Evolutionary conservation across 352 stramenopile species (phyloP), one percentile per base, ranked within the genome.

Genomic region (Phytophthora cactorum): DNA sequence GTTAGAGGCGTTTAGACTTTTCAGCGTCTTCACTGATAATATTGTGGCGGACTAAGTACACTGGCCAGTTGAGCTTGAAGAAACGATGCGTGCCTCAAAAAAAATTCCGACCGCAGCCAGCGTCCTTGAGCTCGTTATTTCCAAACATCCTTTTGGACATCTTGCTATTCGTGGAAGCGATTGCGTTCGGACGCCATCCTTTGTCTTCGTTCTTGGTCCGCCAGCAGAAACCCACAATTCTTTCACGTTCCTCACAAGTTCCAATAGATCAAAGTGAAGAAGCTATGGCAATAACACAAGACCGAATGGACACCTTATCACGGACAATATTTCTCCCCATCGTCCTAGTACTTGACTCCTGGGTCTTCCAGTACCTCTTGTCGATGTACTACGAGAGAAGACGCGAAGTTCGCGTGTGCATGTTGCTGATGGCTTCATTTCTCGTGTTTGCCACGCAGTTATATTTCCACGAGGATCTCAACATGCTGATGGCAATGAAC

Each of bases 331-430:
- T 76, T 38, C 50, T 78, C 7, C 72, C 75, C 4, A 44, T 79
- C 31, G 60, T 79, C 15, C 59, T 82, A 5, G 43, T 79, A 2
- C 28, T 81, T 31, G 68, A 81, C 34, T 68, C 73, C 1, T 73
- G 68, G 32, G 45, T 78, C 9, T 82, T 79, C 38, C 72, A 17
- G 12, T 43, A 43, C 12, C 36, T 43, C 8, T 3, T 43, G 12
- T 43, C 36, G 36, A 10, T 43, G 8, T 43, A n/a, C 36, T 15
- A 17, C 36, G 36, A n/a, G 3, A 43, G 36, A 43, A 15, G 36
- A n/a, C 12, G 12, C 3, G 36, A 43, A 43, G n/a, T 43, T 11
- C 32, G 32, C 32, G 32, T 38, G 8, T 9, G 32, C 11, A 38
- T 38, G 32, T 12, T 43, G 36, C 3, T 43, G 36, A 12, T 43